Conservation (phyloP, 768 basidiomycete genomes). For the Naematelia aurantialba region DNA sequence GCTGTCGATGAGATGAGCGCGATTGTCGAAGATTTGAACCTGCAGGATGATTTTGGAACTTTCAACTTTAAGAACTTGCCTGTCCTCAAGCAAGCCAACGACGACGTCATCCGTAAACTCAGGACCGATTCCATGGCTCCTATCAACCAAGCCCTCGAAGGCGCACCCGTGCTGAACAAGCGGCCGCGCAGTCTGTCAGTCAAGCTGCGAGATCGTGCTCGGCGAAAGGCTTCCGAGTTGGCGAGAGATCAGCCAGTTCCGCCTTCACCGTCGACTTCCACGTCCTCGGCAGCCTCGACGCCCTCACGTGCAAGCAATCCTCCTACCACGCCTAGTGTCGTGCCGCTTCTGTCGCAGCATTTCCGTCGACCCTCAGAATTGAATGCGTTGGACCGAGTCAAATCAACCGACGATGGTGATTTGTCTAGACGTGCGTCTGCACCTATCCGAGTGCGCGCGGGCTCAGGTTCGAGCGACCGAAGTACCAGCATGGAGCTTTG, state of each 20-base stretch:
- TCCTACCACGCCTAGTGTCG: slow-evolving; percentile 65
- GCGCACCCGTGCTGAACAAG: slow-evolving; percentile 19
- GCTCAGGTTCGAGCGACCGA: slow-evolving; percentile 34
- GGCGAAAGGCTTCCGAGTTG: slow-evolving; percentile 26
- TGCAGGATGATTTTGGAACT: slow-evolving; percentile 81
- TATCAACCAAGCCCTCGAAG: slow-evolving; percentile 61
- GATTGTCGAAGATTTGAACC: slow-evolving; percentile 27
- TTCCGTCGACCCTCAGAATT: slow-evolving; percentile 81
- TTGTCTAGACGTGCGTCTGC: slow-evolving; percentile 66
- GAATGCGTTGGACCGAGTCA: slow-evolving; percentile 82
- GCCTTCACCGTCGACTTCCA: slow-evolving; percentile 86
- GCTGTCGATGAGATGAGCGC: slow-evolving; percentile 23
- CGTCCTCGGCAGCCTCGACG: slow-evolving; percentile 84
- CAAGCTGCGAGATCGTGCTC: slow-evolving; percentile 20
- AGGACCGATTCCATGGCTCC: slow-evolving; percentile 84
- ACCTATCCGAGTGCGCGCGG: slow-evolving; percentile 54
- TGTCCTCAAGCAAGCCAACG: slow-evolving; percentile 93
- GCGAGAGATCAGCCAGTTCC: slow-evolving; percentile 55
- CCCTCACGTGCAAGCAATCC: slow-evolving; percentile 69
- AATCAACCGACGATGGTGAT: slow-evolving; percentile 68
- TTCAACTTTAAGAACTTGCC: slow-evolving; percentile 98
- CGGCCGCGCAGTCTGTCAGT: slow-evolving; percentile 79
- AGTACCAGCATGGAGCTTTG: slow-evolving; percentile 40
- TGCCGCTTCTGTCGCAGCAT: slow-evolving; percentile 32
- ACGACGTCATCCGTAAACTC: slow-evolving; percentile 93